A percentile compares a stretch with the other conserved stretches of the same genome.
Conservation (phyloP, 2,329 filamentous ascomycete species). For the Colletotrichum sublineola region DNA sequence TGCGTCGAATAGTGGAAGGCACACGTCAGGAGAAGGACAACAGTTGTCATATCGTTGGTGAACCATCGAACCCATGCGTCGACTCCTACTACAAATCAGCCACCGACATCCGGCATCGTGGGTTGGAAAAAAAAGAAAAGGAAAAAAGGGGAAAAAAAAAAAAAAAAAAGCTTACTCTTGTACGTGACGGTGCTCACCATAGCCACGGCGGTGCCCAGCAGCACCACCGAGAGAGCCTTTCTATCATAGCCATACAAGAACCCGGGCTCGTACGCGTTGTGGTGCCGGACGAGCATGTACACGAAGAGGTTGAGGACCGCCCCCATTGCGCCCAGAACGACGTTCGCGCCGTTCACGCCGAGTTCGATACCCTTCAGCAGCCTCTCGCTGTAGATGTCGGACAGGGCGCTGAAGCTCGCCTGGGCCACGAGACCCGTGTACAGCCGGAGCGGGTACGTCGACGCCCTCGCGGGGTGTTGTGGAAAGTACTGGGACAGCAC, state of each 20-base stretch:
- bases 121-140: not conserved
- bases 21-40: conserved; percentile 48
- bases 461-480: conserved; percentile 42
- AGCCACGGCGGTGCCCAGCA: conserved; percentile 49
- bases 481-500: conserved; percentile 49
- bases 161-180: conserved; percentile 45
- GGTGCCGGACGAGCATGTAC: conserved; percentile 44
- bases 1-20: conserved; percentile 45
- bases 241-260: conserved; percentile 44
- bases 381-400: conserved; percentile 51
- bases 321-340: conserved; percentile 49
- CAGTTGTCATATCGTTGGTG: conserved; percentile 48
- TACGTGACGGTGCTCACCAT: conserved; percentile 49
- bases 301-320: conserved; percentile 47
- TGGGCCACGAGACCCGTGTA: conserved; percentile 50
- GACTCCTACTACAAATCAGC: conserved; percentile 44
- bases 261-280: conserved; percentile 47
- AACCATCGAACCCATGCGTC: conserved; percentile 50
- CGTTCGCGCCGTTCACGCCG: conserved; percentile 50
- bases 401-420: conserved; percentile 47
- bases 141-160: too few relatives aligned
- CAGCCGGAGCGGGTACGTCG: conserved; percentile 47
- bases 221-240: conserved; percentile 48
- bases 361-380: conserved; percentile 48
- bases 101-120: not conserved